These are phyloP conservation scores for Leavenworthia alabamica DNA, from an alignment of 345 rosid species.

Conservation along the genomic window DNA sequence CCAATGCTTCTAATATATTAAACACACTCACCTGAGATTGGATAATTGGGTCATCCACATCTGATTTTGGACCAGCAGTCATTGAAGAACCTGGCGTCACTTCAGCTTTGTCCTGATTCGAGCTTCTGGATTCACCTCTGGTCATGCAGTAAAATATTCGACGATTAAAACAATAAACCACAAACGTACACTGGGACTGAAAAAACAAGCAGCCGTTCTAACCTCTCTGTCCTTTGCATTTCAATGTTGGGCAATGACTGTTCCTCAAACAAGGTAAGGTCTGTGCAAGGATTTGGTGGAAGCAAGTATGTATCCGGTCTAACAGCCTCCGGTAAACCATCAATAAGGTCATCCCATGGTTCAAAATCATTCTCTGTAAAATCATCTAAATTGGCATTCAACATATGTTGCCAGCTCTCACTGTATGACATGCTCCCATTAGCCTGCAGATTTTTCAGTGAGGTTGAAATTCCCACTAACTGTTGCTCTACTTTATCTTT, in stretches of 20 bases:
- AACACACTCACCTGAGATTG: slow-evolving; percentile 48
- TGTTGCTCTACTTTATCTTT: slow-evolving; percentile 61
- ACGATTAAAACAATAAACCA: not conserved
- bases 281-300: slow-evolving; percentile 40
- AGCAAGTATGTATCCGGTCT: slow-evolving; percentile 39
- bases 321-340: slow-evolving; percentile 33
- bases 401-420: slow-evolving; percentile 80
- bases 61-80: slow-evolving; percentile 46
- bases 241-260: slow-evolving; percentile 46
- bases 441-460: slow-evolving; percentile 45
- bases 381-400: slow-evolving; percentile 57
- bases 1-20: slow-evolving; percentile 10
- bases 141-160: slow-evolving; percentile 21
- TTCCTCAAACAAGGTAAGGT: slow-evolving; percentile 38
- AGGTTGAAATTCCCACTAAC: slow-evolving; percentile 54
- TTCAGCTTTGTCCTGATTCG: slow-evolving; percentile 51
- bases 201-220: not conserved
- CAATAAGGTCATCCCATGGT: slow-evolving; percentile 50
- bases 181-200: slow-evolving; percentile 1
- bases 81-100: slow-evolving; percentile 61
- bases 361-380: slow-evolving; percentile 50
- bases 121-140: slow-evolving; percentile 52
- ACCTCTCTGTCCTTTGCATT: slow-evolving; percentile 58
- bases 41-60: slow-evolving; percentile 41
- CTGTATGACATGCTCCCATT: slow-evolving; percentile 46